Evolutionary conservation across 2,329 filamentous ascomycete genomes (phyloP), one percentile per base, ranked within the genome.

Genomic region (Hansfordia pulvinata): DNA sequence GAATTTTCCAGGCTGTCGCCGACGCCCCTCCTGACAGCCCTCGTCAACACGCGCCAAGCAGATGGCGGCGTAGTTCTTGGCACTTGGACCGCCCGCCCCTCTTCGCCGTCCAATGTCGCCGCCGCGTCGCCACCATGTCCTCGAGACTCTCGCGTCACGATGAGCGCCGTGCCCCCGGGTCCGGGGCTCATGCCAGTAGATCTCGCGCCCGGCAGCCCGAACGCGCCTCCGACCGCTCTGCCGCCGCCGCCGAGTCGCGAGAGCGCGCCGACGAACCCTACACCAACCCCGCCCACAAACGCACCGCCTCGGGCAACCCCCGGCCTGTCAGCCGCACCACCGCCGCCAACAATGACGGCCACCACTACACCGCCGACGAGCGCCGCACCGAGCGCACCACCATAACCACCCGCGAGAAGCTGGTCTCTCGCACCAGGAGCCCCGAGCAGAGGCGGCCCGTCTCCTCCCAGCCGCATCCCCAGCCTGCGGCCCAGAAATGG

Each of bases 401-500:
- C 29, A 61, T 75, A 32, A 70, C 71, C 23, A 74, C 70, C 13
- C 58, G 69, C 30, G 77, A 84, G 42, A 71, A 69, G 29, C 46
- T 75, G 29, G 62, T 70, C 19, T 58, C 64, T 30, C 63, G 71
- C 30, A 62, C 62, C 6, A 64, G 60, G 42, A 81, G 76, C 39
- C 65, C 75, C 2, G 64, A 65, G n/a, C n/a, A n/a, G n/a, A n/a
- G n/a, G n/a, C n/a, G n/a, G n/a, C n/a, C n/a, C n/a, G n/a, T n/a
- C n/a, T n/a, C n/a, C n/a, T n/a, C n/a, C n/a, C n/a, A n/a, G n/a
- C n/a, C n/a, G n/a, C n/a, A n/a, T n/a, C n/a, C n/a, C n/a, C n/a
- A n/a, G n/a, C 26, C 52, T 59, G 23, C 52, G 57, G 20, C 43
- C 44, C 7, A 46, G 36, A 27, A 44, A 48, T 23, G 29, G n/a